Evolutionary conservation across 1,139 yeast species (phyloP), one percentile per base, ranked within the genome.

Genomic region (Trichomonascaceae sp.): DNA sequence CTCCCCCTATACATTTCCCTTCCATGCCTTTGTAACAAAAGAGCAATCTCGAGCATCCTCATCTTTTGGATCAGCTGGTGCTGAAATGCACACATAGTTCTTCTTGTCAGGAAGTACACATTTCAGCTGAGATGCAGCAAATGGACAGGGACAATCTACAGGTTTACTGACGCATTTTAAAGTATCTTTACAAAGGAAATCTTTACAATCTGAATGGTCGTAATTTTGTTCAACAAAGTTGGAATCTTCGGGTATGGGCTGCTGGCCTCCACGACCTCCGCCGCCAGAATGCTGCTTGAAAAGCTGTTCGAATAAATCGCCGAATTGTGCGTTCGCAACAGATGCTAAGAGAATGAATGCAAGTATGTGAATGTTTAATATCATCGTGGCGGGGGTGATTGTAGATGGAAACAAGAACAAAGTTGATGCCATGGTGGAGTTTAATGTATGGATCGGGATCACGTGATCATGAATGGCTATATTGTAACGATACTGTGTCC

Each of bases 91-190:
- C 13, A 90, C 76, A 64, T 74, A 85, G 52, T 74, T 74, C 55
- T 80, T 76, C 22, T 81, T 78, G 57, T 81, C 83, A 0, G 97
- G 96, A 52, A 88, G 73, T 6, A 78, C 69, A 68, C 99, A 93
- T 64, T 89, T 84, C 58, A 87, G 67, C 67, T 93, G 96, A 1
- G 96, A 84, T 53, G 83, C 81, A 1, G 96, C 93, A 66, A 81
- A 91, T 9, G 89, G 90, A 68, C 99, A 93, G 1, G 98, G 96
- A 68, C 99, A 93, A 54, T 84, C 84, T 22, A 77, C 66, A 0
- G 90, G 82, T 1, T 71, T 66, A 7, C 78, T 76, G 0, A 87
- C 99, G 71, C 99, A 93, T 9, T 77, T 74, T 49, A 83, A 75
- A 0, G 97, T 89, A 61, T 85, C 96, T 1, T 87, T 86, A 67